Base-by-base conservation (phyloP, 2,329 filamentous ascomycete species). In the Sphaerulina musiva region DNA sequence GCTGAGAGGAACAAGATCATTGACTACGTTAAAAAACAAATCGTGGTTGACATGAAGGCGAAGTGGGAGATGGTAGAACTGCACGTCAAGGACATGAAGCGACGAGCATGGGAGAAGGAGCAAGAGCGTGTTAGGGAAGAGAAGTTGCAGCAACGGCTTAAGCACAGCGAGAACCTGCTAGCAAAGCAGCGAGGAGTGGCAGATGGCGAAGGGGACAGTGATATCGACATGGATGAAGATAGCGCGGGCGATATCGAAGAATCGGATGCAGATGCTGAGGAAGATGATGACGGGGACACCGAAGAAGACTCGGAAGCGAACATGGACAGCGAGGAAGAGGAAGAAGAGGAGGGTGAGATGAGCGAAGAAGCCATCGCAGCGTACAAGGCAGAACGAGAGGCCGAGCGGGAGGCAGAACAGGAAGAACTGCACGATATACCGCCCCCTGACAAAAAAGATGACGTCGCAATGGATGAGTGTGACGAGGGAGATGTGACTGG, bases 101-200 rank as follows among this genome's bases (percentile, higher is more conserved):
- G 81, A 53, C 76, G 77, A 49, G 74, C 75, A 44, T 84, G 80
- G 75, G 80, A 84, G 65, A 78, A 80, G 58, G 78, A 85, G 68
- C 79, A 84, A 65, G 75, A 81, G 56, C 84, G 81, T 65, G 88
- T 83, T 46, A 78, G 87, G 64, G 88, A 85, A 63, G 83, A 85
- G 72, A 87, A 83, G 63, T 84, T 87, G 63, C 86, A 84, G 57
- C 77, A 84, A 40, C 62, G 66, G 53, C 61, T 69, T 4, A 65
- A 65, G 48, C 60, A 60, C 54, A 66, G 64, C 38, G 61, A 68
- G 52, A 61, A 62, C 31, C 60, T 68, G 60, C 58, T 69, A 29
- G 63, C 64, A 10, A 62, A 61, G 48, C 66, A 69, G 54, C 56
- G 66, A 23, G 65, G 65, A n/a, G 61, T 64, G 31, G 59, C 26